These are phyloP conservation scores for Malus asiatica DNA, from an alignment of 306 rosid genomes.

Conservation along the genomic window DNA sequence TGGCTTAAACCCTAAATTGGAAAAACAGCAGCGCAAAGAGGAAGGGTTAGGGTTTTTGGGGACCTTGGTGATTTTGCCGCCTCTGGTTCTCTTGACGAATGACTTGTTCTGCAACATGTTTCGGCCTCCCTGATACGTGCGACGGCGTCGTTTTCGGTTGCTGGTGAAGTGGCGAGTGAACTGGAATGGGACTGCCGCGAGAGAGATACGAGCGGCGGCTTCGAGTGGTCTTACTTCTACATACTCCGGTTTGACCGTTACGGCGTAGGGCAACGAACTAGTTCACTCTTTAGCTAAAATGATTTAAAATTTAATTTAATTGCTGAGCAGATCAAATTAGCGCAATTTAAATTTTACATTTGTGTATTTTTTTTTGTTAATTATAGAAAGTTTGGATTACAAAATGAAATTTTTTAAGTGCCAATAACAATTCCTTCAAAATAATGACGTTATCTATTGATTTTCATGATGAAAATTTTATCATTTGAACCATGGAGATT, in stretches of 20 bases:
- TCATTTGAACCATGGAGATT: too few species aligned
- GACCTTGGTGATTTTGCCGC: constrained; percentile 80
- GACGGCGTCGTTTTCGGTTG: not conserved
- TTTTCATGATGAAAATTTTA: too few species aligned
- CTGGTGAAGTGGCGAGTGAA: not conserved
- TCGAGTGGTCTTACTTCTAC: not conserved
- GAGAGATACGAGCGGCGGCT: not conserved
- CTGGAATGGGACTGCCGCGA: not conserved
- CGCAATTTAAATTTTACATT: too few species aligned
- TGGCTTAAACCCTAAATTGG: not conserved
- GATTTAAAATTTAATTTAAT: not conserved
- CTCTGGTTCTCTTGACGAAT: constrained; percentile 65
- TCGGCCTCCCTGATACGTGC: not conserved
- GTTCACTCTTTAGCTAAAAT: not conserved
- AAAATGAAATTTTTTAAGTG: too few species aligned
- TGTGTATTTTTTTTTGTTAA: too few species aligned
- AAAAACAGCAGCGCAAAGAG: not conserved
- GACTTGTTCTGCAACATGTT: constrained; percentile 82
- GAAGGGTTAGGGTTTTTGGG: not conserved
- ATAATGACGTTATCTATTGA: too few species aligned
- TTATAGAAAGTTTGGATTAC: too few species aligned
- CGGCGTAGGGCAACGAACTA: not conserved
- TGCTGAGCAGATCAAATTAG: too few species aligned
- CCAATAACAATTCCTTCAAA: too few species aligned
- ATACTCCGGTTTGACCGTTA: not conserved